Evolutionary conservation across 768 basidiomycete species (phyloP).

Genomic region (Russula sp.): DNA sequence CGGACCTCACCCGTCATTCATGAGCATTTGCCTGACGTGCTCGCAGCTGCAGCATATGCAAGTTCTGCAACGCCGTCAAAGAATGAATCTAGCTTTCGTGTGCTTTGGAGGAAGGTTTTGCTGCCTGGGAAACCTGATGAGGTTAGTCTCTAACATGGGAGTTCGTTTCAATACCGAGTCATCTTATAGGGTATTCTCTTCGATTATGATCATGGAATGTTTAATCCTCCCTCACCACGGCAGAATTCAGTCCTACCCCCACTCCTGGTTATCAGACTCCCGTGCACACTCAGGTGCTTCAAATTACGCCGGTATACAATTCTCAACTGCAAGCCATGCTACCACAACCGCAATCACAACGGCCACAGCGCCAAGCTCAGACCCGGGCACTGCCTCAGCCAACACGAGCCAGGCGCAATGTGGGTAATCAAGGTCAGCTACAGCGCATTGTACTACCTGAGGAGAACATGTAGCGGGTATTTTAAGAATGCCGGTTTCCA

Average conservation of each 20-base stretch:
- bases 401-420: constrained; percentile 21
- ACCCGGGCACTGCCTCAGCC: constrained; percentile 3
- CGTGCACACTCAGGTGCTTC: constrained; percentile 14
- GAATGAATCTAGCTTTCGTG: constrained; percentile 58
- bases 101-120: constrained; percentile 77
- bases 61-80: constrained; percentile 37
- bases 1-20: constrained; percentile 74
- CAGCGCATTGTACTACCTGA: constrained; percentile 59
- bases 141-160: constrained; percentile 35
- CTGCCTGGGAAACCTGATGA: constrained; percentile 75
- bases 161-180: neutral
- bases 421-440: constrained; percentile 27
- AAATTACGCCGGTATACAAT: neutral
- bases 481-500: constrained; percentile 82
- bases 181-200: constrained; percentile 59
- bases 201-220: constrained; percentile 73
- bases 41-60: constrained; percentile 76
- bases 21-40: constrained; percentile 72
- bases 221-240: constrained; percentile 52
- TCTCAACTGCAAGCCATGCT: constrained; percentile 4
- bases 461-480: constrained; percentile 77
- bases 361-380: neutral
- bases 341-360: neutral
- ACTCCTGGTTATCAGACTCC: constrained; percentile 11
- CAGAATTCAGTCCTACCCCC: constrained; percentile 29